Evolutionary conservation across 129 eudicot species (phyloP).

Genomic region (Arctium lappa): DNA sequence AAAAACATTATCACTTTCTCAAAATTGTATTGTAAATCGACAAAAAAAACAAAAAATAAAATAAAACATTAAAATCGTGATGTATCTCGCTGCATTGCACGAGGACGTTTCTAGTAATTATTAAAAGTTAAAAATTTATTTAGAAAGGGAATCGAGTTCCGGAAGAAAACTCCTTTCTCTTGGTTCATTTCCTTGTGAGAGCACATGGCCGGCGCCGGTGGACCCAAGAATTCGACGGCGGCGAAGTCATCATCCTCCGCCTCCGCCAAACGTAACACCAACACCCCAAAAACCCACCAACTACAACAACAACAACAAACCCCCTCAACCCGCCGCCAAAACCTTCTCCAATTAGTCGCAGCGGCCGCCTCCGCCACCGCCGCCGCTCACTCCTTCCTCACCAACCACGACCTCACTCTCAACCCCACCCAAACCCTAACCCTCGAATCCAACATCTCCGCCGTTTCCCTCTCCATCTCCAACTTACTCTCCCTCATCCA

Average conservation of each 20-base stretch:
- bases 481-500: conserved; percentile 35
- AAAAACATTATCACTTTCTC: no score
- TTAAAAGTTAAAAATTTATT: not conserved
- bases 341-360: conserved; percentile 33
- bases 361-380: conserved; percentile 53
- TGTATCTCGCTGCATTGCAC: no score
- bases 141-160: not conserved
- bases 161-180: not conserved
- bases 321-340: conserved; percentile 34
- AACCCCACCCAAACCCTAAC: conserved; percentile 61
- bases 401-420: conserved; percentile 60
- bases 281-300: conserved; percentile 17
- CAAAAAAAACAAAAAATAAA: no score
- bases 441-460: conserved; percentile 59
- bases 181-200: not conserved
- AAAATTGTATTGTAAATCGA: no score
- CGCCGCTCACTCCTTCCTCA: conserved; percentile 68
- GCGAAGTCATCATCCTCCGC: conserved; percentile 28
- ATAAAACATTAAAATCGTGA: no score
- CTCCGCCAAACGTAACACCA: conserved; percentile 19
- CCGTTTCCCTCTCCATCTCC: conserved; percentile 48
- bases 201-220: conserved; percentile 40
- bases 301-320: conserved; percentile 19
- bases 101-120: no score
- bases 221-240: conserved; percentile 15